Base-by-base conservation (phyloP, 768 basidiomycete genomes). In the Xanthoconium purpureum region DNA sequence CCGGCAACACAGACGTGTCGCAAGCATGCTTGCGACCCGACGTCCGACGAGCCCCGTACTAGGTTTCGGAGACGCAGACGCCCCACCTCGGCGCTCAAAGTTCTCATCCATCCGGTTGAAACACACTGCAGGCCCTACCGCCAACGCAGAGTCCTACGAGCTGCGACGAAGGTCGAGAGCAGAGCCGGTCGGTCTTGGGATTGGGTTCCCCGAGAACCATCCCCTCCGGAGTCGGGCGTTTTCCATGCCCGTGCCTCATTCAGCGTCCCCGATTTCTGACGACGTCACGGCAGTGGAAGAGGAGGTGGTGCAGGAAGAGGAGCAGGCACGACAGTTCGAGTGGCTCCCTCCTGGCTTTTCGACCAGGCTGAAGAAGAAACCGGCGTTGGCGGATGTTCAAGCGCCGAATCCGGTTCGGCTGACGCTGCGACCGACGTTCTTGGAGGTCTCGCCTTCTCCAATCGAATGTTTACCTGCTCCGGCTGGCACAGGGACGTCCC, bases 171-270 rank as follows among this genome's bases (percentile, higher is more conserved):
- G 52, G 33, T 29, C 47, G 14, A 52, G 35, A 20, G 51, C 32
- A n/a, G 57, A 54, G 36, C 65, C 46, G 12, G 37, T 68, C 35
- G 69, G 69, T 28, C 57, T 69, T 9, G 69, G 67, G 30, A 59
- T 69, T 33, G 64, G 67, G 11, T 64, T 71, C 47, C 69, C 68
- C 17, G 62, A 66, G 38, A 57, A 51, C 24, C 64, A 71, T 17
- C 67, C 59, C 10, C 40, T 62, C 6, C 58, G 52, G 3, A 35
- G 45, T 42, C 68, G 69, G 0, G 57, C 62, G 7, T 59, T 54
- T 29, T 64, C 57, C 29, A 61, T 64, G 62, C 67, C 69, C 2
- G 37, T 58, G 1, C 40, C 53, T 17, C 13, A n/a, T 6, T 42
- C 47, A 9, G 14, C 40, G 1, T 43, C 61, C 14, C 51, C 61